Percentiles rank a stretch among this genome's conserved stretches.
These are phyloP conservation scores for Cladophialophora immunda DNA, from an alignment of 2,329 filamentous ascomycete genomes.

Conservation along the genomic window DNA sequence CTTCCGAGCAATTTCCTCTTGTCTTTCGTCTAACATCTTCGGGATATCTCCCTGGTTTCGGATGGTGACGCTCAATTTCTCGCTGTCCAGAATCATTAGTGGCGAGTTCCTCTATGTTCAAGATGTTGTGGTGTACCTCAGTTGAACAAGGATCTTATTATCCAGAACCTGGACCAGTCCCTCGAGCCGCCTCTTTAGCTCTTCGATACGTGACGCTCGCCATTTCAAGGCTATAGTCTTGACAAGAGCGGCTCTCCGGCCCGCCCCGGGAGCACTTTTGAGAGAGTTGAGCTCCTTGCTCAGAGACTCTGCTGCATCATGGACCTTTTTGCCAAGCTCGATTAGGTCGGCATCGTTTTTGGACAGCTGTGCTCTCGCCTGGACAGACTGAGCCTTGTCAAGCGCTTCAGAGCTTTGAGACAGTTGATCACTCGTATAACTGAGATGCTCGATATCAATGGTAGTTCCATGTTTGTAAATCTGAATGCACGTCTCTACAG, in stretches of 20 bases:
- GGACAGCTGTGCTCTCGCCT: not conserved
- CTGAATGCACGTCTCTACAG: not conserved
- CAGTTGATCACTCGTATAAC: slow-evolving; percentile 3
- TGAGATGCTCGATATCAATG: slow-evolving; percentile 1
- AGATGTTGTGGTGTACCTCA: slow-evolving; percentile 4
- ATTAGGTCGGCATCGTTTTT: not conserved
- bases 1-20: not conserved
- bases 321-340: slow-evolving; percentile 5
- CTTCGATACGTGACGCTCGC: not conserved
- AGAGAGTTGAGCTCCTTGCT: not conserved
- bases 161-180: slow-evolving; percentile 8
- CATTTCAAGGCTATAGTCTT: not conserved
- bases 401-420: not conserved
- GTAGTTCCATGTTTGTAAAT: slow-evolving; percentile 11
- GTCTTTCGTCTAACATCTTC: not conserved
- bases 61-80: not conserved
- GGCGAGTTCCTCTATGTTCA: not conserved
- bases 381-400: not conserved
- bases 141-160: slow-evolving; percentile 5
- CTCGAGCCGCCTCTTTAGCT: slow-evolving; percentile 4
- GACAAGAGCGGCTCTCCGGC: not conserved
- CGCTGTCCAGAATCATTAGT: not conserved
- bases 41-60: not conserved
- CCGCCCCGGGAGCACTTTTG: not conserved
- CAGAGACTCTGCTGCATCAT: not conserved